Percentiles rank a stretch among this genome's conserved stretches.
Evolutionary conservation across 108 stramenopile species (phyloP).

Genomic region (Conticribra guillardii): DNA sequence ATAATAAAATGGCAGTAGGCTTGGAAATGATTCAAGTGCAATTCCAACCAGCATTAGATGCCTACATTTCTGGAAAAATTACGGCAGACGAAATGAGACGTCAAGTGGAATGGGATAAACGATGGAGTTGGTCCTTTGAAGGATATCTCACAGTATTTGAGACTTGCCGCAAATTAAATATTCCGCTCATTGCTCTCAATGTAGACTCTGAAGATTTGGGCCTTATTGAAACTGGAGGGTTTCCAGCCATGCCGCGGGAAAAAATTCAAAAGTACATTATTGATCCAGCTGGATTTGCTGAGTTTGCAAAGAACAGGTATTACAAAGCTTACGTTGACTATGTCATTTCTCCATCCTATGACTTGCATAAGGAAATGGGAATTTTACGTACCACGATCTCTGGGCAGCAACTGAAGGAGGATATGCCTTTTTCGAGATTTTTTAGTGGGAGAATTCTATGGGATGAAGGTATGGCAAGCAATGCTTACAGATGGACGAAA

Average conservation of each 20-base stretch:
- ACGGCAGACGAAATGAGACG: conserved; percentile 46
- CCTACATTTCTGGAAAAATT: conserved; percentile 52
- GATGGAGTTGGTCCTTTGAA: conserved; percentile 83
- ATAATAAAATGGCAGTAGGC: conserved; percentile 63
- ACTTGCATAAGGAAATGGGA: conserved; percentile 66
- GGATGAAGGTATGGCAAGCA: conserved; percentile 82
- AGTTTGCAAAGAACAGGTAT: conserved; percentile 46
- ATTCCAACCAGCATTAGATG: conserved; percentile 73
- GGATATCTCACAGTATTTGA: conserved; percentile 62
- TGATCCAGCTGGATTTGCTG: conserved; percentile 63
- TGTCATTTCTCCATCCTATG: conserved; percentile 70
- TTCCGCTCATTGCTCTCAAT: conserved; percentile 72
- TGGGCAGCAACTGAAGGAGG: conserved; percentile 62
- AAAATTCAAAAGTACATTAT: conserved; percentile 58
- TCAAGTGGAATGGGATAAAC: conserved; percentile 65
- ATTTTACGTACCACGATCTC: conserved; percentile 61
- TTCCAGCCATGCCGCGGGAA: conserved; percentile 47
- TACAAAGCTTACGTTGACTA: conserved; percentile 72
- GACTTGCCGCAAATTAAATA: conserved; percentile 47
- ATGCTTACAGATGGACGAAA: conserved; percentile 55
- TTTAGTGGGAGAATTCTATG: conserved; percentile 77
- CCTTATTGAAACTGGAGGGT: conserved; percentile 64
- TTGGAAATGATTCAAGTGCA: conserved; percentile 76
- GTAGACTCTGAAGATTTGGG: conserved; percentile 77
- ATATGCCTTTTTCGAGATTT: conserved; percentile 73